Conservation (phyloP, 179 eudicot genomes). For the Silene coronaria region DNA sequence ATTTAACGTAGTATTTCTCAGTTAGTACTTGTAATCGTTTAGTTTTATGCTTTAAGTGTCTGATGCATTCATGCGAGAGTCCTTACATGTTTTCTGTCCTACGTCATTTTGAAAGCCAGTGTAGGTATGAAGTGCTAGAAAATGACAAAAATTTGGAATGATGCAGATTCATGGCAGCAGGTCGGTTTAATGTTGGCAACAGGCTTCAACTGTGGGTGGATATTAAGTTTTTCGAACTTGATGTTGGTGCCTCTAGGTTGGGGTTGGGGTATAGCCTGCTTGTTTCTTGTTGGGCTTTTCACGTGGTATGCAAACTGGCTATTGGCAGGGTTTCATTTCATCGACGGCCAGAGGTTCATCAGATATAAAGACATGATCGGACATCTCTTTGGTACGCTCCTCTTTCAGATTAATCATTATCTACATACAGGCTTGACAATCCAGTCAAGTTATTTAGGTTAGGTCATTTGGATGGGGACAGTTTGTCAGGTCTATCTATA, state of each 20-base stretch:
- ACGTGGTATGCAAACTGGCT: constrained; percentile 55
- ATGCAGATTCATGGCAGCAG: constrained; percentile 62
- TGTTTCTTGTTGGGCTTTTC: constrained; percentile 38
- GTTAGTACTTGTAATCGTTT: too few relatives aligned
- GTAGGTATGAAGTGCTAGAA: neutral
- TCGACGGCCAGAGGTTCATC: constrained; percentile 56
- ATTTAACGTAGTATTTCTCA: neutral
- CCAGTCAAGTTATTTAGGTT: neutral
- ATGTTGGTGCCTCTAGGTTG: constrained; percentile 59
- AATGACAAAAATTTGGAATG: constrained; percentile 15
- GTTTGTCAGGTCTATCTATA: neutral
- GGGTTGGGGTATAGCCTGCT: constrained; percentile 48
- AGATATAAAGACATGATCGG: constrained; percentile 66
- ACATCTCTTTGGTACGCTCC: constrained; percentile 43
- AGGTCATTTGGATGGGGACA: neutral
- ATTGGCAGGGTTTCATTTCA: constrained; percentile 49
- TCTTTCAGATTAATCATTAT: neutral
- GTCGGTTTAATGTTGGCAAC: constrained; percentile 52
- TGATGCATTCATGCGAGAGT: neutral
- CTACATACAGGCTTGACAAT: neutral
- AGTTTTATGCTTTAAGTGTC: neutral
- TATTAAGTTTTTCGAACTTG: constrained; percentile 53
- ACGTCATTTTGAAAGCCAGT: too few relatives aligned
- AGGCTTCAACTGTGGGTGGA: constrained; percentile 53
- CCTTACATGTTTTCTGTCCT: too few relatives aligned